These are phyloP conservation scores for Cladosporium sp. DNA, from an alignment of 2,329 filamentous ascomycete species.

Conservation along the genomic window DNA sequence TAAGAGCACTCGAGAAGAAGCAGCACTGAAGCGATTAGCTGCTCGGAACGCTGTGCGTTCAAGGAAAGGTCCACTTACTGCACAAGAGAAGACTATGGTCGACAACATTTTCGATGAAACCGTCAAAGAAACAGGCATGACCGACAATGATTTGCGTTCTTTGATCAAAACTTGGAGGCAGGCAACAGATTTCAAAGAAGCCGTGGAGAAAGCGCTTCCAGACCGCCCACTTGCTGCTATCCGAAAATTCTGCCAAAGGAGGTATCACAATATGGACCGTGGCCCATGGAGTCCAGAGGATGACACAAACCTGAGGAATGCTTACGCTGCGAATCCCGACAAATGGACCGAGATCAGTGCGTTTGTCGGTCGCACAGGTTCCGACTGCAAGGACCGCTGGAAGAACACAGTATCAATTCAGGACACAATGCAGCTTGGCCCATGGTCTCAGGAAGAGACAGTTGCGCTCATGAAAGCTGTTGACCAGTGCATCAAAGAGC, in stretches of 20 bases:
- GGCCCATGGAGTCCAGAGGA: slow-evolving; percentile 61
- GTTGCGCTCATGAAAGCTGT: slow-evolving; percentile 47
- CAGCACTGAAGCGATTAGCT: background rate
- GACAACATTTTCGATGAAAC: slow-evolving; percentile 30
- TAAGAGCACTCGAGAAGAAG: background rate
- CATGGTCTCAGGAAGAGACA: slow-evolving; percentile 65
- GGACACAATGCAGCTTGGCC: slow-evolving; percentile 52
- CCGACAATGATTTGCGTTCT: slow-evolving; percentile 25
- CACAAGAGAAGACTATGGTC: slow-evolving; percentile 29
- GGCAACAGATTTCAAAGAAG: slow-evolving; percentile 32
- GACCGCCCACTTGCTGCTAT: slow-evolving; percentile 38
- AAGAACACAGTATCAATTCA: slow-evolving; percentile 65
- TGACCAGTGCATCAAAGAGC: slow-evolving; percentile 51
- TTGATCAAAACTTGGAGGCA: slow-evolving; percentile 33
- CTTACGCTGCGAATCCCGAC: slow-evolving; percentile 51
- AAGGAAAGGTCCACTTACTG: slow-evolving; percentile 20
- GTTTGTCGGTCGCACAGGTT: slow-evolving; percentile 63
- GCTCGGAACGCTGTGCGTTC: background rate
- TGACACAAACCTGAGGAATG: slow-evolving; percentile 53
- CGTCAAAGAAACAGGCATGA: slow-evolving; percentile 22
- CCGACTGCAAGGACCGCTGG: slow-evolving; percentile 70
- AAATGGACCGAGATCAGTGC: slow-evolving; percentile 64
- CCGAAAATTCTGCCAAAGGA: slow-evolving; percentile 54
- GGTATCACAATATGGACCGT: slow-evolving; percentile 64
- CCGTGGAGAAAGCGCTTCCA: slow-evolving; percentile 33